Base-by-base conservation (phyloP, 2,329 filamentous ascomycete genomes). In the Claviceps sp. region DNA sequence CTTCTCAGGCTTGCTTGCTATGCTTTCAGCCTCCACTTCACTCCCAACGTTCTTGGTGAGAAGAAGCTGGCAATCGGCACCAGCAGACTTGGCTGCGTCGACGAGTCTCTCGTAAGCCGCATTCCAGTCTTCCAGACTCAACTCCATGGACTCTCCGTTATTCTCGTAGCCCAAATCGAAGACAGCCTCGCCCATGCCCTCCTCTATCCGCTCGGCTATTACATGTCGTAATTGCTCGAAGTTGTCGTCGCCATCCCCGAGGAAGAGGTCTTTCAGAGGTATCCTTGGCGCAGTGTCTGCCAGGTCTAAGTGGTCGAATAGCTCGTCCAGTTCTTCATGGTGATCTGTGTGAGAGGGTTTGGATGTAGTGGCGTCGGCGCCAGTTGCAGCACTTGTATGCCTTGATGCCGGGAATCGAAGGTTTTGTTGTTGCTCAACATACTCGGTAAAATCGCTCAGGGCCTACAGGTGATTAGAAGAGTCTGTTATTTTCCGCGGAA, bases 361-460 rank as follows among this genome's bases (percentile, higher is more conserved):
- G 16, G 57, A 54, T 17, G 64, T 50, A 48, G 64, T 56, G 39
- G 65, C 56, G 50, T 58, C 50, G 22, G 65, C 61, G 10, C 65
- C 57, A 13, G 64, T 62, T 16, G 58, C 57, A 62, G 52, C 50
- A 3, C 61, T 52, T 16, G 59, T n/a, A 19, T 55, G 52, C 38
- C 63, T 58, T 39, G 71, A 62, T 44, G 64, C 64, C 1, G 78
- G 78, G 59, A 81, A 83, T 52, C 86, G 83, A 48, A 84, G 70
- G 14, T 83, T 82, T 68, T 97, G 93, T 66, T 97, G 90, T 66
- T 89, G 86, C 68, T 97, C 89, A 58, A 96, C 93, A 63, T 96
- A 97, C 63, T 98, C 93, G 67, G 90, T 89, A 66, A 98, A 98
- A 61, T 97, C 93, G 72, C 87, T 93, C 52, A 98, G 77, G 13